phyloP scores from a whole-genome alignment of 164 flowering plant species.

The Echeveria elegans region DNA sequence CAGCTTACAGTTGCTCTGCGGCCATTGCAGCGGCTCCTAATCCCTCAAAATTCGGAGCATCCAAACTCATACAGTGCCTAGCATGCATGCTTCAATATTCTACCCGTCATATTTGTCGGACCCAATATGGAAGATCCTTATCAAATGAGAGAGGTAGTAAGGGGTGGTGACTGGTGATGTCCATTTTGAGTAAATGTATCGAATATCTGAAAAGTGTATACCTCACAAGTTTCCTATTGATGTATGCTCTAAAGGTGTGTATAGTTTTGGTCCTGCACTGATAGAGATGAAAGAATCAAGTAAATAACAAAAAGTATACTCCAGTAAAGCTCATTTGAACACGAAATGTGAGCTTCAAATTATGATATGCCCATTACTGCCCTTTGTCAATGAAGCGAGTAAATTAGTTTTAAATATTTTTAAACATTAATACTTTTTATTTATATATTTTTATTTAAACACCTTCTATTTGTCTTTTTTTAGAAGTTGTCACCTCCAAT shows the following conservation, averaged over 20 bases:
- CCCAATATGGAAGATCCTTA: background rate
- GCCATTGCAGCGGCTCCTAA: conserved; percentile 77
- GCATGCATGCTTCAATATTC: conserved; percentile 48
- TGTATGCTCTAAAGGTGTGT: background rate
- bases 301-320: no score
- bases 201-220: background rate
- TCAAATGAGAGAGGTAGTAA: background rate
- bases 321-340: no score
- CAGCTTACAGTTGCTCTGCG: conserved; percentile 67
- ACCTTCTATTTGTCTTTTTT: no score
- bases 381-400: no score
- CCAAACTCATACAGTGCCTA: conserved; percentile 34
- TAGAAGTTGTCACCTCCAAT: no score
- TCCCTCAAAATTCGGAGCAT: conserved; percentile 46
- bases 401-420: no score
- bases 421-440: no score
- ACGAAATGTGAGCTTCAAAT: no score
- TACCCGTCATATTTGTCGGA: conserved; percentile 28
- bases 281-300: background rate
- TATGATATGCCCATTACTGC: no score
- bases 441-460: no score
- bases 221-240: background rate
- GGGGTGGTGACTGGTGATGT: background rate
- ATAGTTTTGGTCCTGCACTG: background rate
- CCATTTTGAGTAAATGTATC: conserved; percentile 4